A percentile compares a stretch with the other conserved stretches of the same genome.
These are phyloP conservation scores for Lycium barbarum DNA, from an alignment of 257 asterid genomes.

Conservation along the genomic window DNA sequence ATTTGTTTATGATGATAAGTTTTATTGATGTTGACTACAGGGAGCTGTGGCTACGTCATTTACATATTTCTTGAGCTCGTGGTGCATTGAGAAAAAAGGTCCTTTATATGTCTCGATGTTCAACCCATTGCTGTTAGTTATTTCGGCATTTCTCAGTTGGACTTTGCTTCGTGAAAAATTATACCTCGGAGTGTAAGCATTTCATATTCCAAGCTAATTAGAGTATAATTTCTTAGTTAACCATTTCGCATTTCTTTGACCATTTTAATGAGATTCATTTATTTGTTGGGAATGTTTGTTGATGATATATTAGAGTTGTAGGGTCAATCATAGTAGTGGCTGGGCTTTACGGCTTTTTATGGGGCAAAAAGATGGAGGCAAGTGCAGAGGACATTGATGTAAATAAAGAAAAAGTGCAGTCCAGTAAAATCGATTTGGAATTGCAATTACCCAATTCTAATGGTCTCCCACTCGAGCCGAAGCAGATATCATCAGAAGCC, in stretches of 20 bases:
- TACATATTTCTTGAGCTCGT: neutral
- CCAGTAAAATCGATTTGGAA: constrained; percentile 17
- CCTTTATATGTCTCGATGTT: constrained; percentile 48
- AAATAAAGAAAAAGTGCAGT: constrained; percentile 14
- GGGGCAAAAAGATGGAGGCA: constrained; percentile 65
- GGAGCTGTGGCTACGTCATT: constrained; percentile 4
- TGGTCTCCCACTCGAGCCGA: no score
- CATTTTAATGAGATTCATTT: neutral
- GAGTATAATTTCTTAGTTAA: neutral
- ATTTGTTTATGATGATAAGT: neutral
- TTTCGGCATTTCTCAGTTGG: constrained; percentile 87
- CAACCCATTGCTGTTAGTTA: constrained; percentile 77
- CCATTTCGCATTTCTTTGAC: neutral
- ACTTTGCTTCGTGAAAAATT: constrained; percentile 68
- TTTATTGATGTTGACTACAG: neutral
- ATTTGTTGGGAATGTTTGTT: neutral
- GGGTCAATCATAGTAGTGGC: constrained; percentile 68
- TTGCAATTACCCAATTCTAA: neutral
- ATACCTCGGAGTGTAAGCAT: constrained; percentile 71
- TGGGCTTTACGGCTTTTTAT: constrained; percentile 77
- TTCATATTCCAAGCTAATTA: neutral
- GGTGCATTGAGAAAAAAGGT: constrained; percentile 27
- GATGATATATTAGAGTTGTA: constrained; percentile 46
- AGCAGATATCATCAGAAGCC: neutral
- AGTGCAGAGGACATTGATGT: neutral